Percentiles rank a stretch among this genome's conserved stretches.
phyloP scores from a whole-genome alignment of 2,329 filamentous ascomycete genomes.

The Fusarium ambrosium region DNA sequence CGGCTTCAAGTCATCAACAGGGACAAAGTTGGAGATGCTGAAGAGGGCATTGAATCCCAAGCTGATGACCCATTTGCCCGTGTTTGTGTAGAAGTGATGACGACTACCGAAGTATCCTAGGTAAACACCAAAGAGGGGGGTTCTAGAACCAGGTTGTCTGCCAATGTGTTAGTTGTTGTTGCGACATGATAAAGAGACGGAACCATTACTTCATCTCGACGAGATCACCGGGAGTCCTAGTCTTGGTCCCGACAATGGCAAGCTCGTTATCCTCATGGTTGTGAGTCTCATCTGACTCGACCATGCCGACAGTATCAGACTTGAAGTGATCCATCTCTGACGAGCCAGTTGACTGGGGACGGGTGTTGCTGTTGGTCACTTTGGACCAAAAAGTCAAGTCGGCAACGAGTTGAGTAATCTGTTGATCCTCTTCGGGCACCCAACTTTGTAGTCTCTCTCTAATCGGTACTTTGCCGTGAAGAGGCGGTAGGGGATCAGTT shows the following conservation, averaged over 20 bases:
- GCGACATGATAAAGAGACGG: not conserved
- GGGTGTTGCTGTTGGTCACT: conserved; percentile 50
- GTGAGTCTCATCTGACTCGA: conserved; percentile 46
- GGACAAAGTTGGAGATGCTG: conserved; percentile 62
- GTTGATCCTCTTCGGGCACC: conserved; percentile 23
- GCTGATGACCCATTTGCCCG: conserved; percentile 64
- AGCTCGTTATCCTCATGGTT: conserved; percentile 45
- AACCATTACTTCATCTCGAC: conserved; percentile 60
- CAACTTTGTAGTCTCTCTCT: conserved; percentile 42
- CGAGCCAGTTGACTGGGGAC: conserved; percentile 52
- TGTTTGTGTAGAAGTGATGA: conserved; percentile 68
- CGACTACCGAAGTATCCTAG: conserved; percentile 64
- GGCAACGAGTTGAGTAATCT: conserved; percentile 26
- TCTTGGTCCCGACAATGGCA: conserved; percentile 44
- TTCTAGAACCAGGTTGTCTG: conserved; percentile 55
- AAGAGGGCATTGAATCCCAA: conserved; percentile 62
- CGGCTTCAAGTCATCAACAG: conserved; percentile 57
- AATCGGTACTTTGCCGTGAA: conserved; percentile 31
- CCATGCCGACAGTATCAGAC: conserved; percentile 40
- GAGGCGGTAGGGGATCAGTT: conserved; percentile 13
- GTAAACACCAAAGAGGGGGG: conserved; percentile 65
- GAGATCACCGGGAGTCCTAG: conserved; percentile 61
- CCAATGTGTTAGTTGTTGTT: conserved; percentile 23
- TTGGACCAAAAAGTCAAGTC: conserved; percentile 46
- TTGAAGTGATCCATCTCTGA: conserved; percentile 50